These are phyloP conservation scores for Macrophomina pseudophaseolina DNA, from an alignment of 2,329 filamentous ascomycete genomes.

Conservation along the genomic window DNA sequence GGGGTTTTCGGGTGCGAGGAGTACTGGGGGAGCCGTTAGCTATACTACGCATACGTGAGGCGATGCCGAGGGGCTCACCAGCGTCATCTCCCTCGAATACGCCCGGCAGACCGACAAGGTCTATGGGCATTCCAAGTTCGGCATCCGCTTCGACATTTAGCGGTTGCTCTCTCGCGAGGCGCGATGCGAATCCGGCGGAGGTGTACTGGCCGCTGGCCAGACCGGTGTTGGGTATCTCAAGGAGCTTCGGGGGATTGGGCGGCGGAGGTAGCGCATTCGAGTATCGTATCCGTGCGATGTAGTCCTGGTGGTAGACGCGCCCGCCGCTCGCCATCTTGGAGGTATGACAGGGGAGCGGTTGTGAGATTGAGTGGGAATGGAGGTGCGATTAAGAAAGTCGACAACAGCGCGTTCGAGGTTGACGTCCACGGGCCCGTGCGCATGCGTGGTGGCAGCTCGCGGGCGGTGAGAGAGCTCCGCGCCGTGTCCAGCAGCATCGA, in stretches of 20 bases:
- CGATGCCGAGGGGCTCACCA: slow-evolving; percentile 61
- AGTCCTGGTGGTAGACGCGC: slow-evolving; percentile 78
- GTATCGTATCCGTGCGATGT: slow-evolving; percentile 94
- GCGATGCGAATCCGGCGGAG: slow-evolving; percentile 85
- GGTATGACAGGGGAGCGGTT: not conserved
- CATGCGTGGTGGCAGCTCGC: not conserved
- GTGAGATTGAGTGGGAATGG: slow-evolving; percentile 3
- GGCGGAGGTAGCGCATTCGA: slow-evolving; percentile 95
- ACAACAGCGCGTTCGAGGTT: slow-evolving; percentile 10
- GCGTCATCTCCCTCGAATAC: slow-evolving; percentile 95
- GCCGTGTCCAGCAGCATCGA: not conserved
- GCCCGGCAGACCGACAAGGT: slow-evolving; percentile 91
- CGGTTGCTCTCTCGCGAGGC: slow-evolving; percentile 87
- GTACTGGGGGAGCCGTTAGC: slow-evolving; percentile 61
- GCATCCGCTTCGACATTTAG: slow-evolving; percentile 97
- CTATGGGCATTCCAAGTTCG: slow-evolving; percentile 96
- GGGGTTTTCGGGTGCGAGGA: slow-evolving; percentile 75
- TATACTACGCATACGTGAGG: slow-evolving; percentile 25
- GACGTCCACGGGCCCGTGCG: slow-evolving; percentile 10
- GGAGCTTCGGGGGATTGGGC: slow-evolving; percentile 91
- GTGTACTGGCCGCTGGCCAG: slow-evolving; percentile 87
- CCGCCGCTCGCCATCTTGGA: slow-evolving; percentile 24
- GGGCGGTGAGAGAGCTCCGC: not conserved
- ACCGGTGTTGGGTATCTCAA: slow-evolving; percentile 94
- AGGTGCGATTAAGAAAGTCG: slow-evolving; percentile 5